phyloP scores from a whole-genome alignment of 805 yeast species.

The Saturnispora halmiae region DNA sequence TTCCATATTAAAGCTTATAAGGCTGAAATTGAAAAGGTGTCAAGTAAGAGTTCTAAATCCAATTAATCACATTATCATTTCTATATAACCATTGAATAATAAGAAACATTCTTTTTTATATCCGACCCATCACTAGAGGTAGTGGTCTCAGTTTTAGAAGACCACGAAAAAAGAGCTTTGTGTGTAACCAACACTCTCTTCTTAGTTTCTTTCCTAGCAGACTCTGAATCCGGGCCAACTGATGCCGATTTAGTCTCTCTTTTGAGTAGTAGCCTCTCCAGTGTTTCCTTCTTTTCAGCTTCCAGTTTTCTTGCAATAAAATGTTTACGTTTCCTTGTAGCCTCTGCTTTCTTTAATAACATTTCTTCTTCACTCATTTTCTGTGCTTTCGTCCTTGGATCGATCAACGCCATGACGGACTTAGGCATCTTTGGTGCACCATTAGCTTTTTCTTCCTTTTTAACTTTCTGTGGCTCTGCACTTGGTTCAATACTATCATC shows the following conservation, averaged over 20 bases:
- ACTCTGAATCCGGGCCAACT: slow-evolving; percentile 6
- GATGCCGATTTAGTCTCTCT: slow-evolving; percentile 20
- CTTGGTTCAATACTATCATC: not conserved
- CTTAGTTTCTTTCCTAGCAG: slow-evolving; percentile 8
- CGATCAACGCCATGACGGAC: slow-evolving; percentile 30
- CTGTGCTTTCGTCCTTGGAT: slow-evolving; percentile 39
- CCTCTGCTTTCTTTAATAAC: slow-evolving; percentile 73
- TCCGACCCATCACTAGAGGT: slow-evolving; percentile 16
- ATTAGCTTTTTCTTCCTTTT: slow-evolving; percentile 21
- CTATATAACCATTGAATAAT: slow-evolving; percentile 18
- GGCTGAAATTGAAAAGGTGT: slow-evolving; percentile 9
- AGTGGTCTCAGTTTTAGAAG: slow-evolving; percentile 21
- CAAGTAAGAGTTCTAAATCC: slow-evolving; percentile 12
- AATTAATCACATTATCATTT: no score
- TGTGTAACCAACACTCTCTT: slow-evolving; percentile 35
- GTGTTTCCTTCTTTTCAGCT: slow-evolving; percentile 87
- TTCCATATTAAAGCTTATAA: slow-evolving; percentile 39
- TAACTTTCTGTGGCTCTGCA: not conserved
- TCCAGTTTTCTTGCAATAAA: slow-evolving; percentile 73
- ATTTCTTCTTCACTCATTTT: slow-evolving; percentile 76
- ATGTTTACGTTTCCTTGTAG: slow-evolving; percentile 80
- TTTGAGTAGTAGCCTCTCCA: slow-evolving; percentile 60
- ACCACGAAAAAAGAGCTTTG: slow-evolving; percentile 38
- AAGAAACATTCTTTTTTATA: slow-evolving; percentile 13
- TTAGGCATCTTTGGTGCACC: slow-evolving; percentile 15